Conservation (phyloP, 1,139 yeast species). For the Saccharomyces hybrid region DNA sequence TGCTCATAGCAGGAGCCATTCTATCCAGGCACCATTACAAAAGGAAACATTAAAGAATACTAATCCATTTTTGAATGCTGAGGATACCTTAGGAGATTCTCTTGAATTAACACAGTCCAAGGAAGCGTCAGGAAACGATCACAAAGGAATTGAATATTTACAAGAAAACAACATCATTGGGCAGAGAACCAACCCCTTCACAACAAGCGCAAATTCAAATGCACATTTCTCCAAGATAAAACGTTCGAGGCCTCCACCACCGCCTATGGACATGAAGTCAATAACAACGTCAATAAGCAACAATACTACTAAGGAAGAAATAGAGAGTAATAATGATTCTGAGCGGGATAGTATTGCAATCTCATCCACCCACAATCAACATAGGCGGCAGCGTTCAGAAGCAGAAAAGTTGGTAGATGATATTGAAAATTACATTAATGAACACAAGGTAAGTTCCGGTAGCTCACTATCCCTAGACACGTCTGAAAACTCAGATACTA, state of each 20-base stretch:
- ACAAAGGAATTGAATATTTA: neutral
- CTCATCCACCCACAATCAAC: slow-evolving; percentile 8
- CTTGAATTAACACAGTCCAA: neutral
- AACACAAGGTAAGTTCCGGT: slow-evolving; percentile 9
- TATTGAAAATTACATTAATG: slow-evolving; percentile 23
- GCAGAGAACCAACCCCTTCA: neutral
- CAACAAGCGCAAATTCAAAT: neutral
- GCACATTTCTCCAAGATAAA: neutral
- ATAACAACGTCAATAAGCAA: slow-evolving; percentile 2
- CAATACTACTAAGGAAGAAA: neutral
- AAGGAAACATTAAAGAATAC: slow-evolving; percentile 7
- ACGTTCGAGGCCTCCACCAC: slow-evolving; percentile 15
- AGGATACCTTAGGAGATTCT: neutral
- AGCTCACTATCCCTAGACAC: neutral
- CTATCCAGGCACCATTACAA: slow-evolving; percentile 6
- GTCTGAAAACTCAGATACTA: neutral
- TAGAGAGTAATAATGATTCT: neutral
- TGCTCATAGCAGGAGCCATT: neutral
- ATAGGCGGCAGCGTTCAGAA: slow-evolving; percentile 28
- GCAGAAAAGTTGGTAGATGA: slow-evolving; percentile 32
- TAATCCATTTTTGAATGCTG: slow-evolving; percentile 9
- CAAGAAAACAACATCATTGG: neutral
- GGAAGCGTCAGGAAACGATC: neutral
- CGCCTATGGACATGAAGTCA: slow-evolving; percentile 9
- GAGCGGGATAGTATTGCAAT: neutral